Percentiles rank a stretch among this genome's conserved stretches.
Conservation (phyloP, 305 asterid species). For the Fraxinus dipetala region DNA sequence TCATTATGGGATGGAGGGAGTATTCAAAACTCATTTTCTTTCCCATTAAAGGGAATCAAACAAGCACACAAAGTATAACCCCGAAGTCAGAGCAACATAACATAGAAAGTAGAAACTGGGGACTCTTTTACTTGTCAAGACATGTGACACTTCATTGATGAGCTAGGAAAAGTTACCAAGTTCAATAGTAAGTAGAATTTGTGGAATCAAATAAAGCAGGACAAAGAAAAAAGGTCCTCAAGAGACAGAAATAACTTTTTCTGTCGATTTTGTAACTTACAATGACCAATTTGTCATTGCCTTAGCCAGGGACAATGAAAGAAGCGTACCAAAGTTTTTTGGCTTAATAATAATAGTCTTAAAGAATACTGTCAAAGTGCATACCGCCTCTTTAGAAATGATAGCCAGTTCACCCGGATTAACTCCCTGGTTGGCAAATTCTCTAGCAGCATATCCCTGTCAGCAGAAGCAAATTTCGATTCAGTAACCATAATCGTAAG, state of each 20-base stretch:
- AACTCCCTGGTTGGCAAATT: constrained; percentile 81
- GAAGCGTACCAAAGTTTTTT: background rate
- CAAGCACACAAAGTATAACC: background rate
- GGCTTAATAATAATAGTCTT: background rate
- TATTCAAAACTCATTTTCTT: too few species aligned
- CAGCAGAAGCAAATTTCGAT: constrained; percentile 16
- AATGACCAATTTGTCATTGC: background rate
- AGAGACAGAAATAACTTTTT: background rate
- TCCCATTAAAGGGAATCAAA: too few species aligned
- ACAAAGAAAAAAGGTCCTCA: background rate
- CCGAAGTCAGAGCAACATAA: background rate
- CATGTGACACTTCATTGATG: background rate
- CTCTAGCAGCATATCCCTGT: constrained; percentile 97
- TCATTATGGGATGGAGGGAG: too few species aligned
- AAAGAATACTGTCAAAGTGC: constrained; percentile 19
- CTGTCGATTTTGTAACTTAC: background rate
- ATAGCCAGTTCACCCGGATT: constrained; percentile 80
- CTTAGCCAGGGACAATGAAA: background rate
- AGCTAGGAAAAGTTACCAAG: background rate
- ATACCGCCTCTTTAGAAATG: constrained; percentile 89
- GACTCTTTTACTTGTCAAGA: background rate
- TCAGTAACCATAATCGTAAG: background rate
- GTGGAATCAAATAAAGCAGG: background rate
- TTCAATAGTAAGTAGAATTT: background rate
- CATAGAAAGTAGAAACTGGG: background rate